Percentiles rank a stretch among this genome's conserved stretches.
Conservation (phyloP, 345 rosid genomes). For the Eucalyptus cladocalyx region DNA sequence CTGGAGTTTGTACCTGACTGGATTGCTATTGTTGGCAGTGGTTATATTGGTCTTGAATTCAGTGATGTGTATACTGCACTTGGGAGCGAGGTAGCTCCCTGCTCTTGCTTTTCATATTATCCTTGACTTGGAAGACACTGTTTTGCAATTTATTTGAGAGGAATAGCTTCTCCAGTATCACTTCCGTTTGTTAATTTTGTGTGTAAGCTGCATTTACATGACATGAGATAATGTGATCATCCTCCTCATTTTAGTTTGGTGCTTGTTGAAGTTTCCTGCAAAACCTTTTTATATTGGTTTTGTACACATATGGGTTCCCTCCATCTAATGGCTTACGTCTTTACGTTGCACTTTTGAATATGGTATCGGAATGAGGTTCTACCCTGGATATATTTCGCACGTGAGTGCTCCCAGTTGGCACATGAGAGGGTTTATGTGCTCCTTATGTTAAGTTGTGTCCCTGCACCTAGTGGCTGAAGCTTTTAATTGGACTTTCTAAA, state of each 20-base stretch:
- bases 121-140: not conserved
- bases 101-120: not conserved
- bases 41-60: slow-evolving; percentile 98
- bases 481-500: not conserved
- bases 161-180: not conserved
- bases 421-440: not conserved
- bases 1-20: slow-evolving; percentile 94
- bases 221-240: not conserved
- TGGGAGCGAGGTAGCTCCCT: slow-evolving; percentile 81
- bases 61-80: slow-evolving; percentile 99
- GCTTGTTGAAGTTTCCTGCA: not conserved
- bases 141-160: not conserved
- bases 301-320: not conserved
- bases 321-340: not conserved
- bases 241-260: not conserved
- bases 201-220: not conserved
- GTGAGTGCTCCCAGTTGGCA: not conserved
- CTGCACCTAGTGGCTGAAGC: not conserved
- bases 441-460: not conserved
- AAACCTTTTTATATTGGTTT: not conserved
- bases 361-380: not conserved
- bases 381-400: not conserved
- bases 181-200: not conserved
- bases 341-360: not conserved
- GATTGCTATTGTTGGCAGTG: slow-evolving; percentile 98